Base-by-base conservation (phyloP, 768 basidiomycete species). In the Trametes coccinea region DNA sequence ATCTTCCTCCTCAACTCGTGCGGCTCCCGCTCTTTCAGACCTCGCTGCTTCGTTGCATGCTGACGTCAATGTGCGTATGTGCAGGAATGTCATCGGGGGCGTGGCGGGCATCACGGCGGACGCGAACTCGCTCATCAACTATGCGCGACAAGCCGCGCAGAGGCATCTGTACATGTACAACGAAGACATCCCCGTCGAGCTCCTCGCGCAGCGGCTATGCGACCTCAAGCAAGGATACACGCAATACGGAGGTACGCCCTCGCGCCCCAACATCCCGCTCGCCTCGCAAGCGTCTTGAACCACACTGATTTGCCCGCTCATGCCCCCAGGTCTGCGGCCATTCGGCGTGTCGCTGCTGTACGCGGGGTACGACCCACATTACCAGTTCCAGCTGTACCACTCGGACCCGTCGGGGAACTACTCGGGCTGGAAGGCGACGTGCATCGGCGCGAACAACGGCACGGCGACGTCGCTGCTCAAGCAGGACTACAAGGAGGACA, bases 171-270 rank as follows among this genome's bases (percentile, higher is more conserved):
- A 94, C 69, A 81, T 80, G 52, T 99, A 97, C 79, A 93, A 98
- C 71, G 93, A 98, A 75, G 95, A 97, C 72, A 98, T 99, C 67
- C 96, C 96, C 5, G 97, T 98, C 33, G 97, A 99, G 75, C 79
- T 96, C 69, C 87, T 99, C 57, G 91, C 95, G 11, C 95, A 98
- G 72, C 83, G 90, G 57, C 76, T 99, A 60, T 98, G 96, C 70
- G 92, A 99, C 76, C 85, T 96, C 80, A 99, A 99, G 79, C 97
- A 99, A 73, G 95, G 95, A 7, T 98, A 98, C 73, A 98, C 96
- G 41, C 96, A 98, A 70, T 95, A 86, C 66, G 95, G 96, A 79
- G 95, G 94, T 90, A 66, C 63, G 83, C 66, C 6, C 33, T 7
- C 51, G 27, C 65, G 59, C 41, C n/a, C 30, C 10, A 31, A 48